Evolutionary conservation across 2,329 filamentous ascomycete genomes (phyloP), one percentile per base, ranked within the genome.

Genomic region (Raffaelea arxii): DNA sequence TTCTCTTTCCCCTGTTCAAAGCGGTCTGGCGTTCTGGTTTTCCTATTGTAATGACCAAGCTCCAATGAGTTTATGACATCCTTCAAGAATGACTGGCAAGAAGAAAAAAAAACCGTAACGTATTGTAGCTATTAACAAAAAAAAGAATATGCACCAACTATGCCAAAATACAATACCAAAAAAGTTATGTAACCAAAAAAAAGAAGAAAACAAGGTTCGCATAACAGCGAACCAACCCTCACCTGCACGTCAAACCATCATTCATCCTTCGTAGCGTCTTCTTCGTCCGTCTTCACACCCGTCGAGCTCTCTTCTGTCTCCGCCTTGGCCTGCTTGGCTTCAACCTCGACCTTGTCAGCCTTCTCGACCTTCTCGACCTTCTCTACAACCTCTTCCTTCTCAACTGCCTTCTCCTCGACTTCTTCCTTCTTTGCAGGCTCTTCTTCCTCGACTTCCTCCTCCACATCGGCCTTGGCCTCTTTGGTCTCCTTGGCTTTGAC

Each of bases 381-480:
- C 14, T 44, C 44, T n/a, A 39, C 47, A 6, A n/a, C 12, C 36
- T 25, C 39, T 14, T 16, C 19, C 22, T 37, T 23, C 6, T 16
- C 27, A n/a, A 41, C 32, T 25, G 46, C 16, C 40, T 54, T 52
- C 6, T 24, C 38, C 43, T 51, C 25, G 21, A 44, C 49, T 4
- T 43, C 46, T 25, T 45, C 50, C 36, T 62, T 55, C 19, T 55
- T 50, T 25, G 41, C 46, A 47, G 46, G 16, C 39, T 54, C 52
- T 6, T 24, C 39, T 42, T 51, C 25, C 22, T 46, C 49, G 3
- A 43, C 12, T 24, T 30, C 41, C 7, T 21, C 22, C 16, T 40
- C 32, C 4, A 14, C 27, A 23, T 41, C 32, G 6, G 18, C 22
- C 42, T 24, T 36, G 38, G 54, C 52, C 6, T 22, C 39, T 43